phyloP scores from a whole-genome alignment of 371 early-diverging fungal species.

The Rhizopus arrhizus region DNA sequence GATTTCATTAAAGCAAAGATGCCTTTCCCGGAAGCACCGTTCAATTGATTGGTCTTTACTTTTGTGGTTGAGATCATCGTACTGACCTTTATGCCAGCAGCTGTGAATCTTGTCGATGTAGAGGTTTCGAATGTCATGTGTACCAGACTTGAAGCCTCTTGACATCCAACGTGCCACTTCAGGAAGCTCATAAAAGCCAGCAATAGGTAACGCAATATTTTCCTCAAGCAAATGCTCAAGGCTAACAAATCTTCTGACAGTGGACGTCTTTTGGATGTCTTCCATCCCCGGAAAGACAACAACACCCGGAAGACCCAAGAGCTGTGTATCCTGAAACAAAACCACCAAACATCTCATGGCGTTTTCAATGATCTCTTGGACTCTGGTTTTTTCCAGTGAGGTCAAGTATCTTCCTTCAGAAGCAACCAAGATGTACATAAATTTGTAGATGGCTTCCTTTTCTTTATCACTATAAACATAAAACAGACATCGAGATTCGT shows the following conservation, averaged over 20 bases:
- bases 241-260: conserved; percentile 23
- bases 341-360: conserved; percentile 34
- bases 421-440: conserved; percentile 26
- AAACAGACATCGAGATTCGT: conserved; percentile 27
- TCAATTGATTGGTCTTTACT: not conserved
- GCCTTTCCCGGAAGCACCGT: not conserved
- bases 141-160: not conserved
- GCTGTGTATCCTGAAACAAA: conserved; percentile 38
- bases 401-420: conserved; percentile 7
- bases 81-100: not conserved
- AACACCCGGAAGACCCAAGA: conserved; percentile 24
- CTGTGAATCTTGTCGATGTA: not conserved
- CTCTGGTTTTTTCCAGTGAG: not conserved
- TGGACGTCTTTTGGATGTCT: conserved; percentile 4
- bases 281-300: conserved; percentile 16
- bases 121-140: no score
- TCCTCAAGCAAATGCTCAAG: conserved; percentile 35
- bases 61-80: not conserved
- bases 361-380: conserved; percentile 10
- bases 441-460: conserved; percentile 23
- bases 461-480: conserved; percentile 27
- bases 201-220: conserved; percentile 40
- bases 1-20: conserved; percentile 19
- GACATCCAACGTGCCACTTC: conserved; percentile 36
- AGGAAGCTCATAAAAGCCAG: conserved; percentile 34